phyloP scores from a whole-genome alignment of 441 rosid species.

The Gossypium aridum region DNA sequence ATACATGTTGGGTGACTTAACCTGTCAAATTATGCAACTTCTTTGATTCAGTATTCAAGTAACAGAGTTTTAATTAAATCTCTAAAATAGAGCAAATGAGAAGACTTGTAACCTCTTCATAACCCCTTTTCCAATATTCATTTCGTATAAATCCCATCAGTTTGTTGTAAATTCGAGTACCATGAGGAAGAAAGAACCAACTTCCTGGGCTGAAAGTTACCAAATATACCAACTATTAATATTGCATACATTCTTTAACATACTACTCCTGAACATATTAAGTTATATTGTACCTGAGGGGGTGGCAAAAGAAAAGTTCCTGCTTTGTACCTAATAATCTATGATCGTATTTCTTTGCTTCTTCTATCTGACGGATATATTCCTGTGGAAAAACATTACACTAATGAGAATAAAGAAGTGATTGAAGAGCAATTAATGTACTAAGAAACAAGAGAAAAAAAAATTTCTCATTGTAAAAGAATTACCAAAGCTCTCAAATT shows the following conservation, averaged over 20 bases:
- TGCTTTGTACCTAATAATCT: conserved; percentile 82
- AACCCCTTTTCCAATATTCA: conserved; percentile 83
- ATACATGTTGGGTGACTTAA: conserved; percentile 83
- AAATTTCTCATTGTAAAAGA: neutral
- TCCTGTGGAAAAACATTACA: conserved; percentile 41
- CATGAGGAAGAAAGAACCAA: conserved; percentile 95
- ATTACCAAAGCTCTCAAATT: neutral
- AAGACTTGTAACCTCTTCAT: conserved; percentile 64
- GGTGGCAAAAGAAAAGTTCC: conserved; percentile 93
- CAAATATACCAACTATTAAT: conserved; percentile 15
- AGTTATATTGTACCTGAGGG: conserved; percentile 45
- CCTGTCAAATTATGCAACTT: conserved; percentile 45
- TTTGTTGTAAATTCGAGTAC: conserved; percentile 87
- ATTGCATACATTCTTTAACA: conserved; percentile 6
- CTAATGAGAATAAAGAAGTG: neutral
- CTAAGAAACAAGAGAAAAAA: neutral
- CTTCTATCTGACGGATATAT: conserved; percentile 63
- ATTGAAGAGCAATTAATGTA: neutral
- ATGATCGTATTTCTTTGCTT: conserved; percentile 93
- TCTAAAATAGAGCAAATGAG: neutral
- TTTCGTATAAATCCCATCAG: conserved; percentile 65
- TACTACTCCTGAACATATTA: neutral
- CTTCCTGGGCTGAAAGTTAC: conserved; percentile 85
- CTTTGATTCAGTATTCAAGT: neutral
- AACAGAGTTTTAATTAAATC: neutral